phyloP scores from a whole-genome alignment of 345 rosid genomes.

The Dipteronia sinensis region DNA sequence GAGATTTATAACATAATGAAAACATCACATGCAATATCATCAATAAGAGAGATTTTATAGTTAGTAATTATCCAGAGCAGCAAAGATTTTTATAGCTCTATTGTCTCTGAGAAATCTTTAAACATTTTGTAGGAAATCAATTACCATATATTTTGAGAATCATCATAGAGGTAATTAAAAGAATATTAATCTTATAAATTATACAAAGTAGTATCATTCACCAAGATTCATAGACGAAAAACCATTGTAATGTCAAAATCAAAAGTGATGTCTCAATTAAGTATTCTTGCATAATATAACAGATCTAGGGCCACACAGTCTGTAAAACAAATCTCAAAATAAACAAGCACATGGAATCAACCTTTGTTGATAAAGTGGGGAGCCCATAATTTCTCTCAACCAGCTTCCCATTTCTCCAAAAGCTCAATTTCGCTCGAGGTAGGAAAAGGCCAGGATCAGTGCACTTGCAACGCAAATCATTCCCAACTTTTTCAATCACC shows the following conservation, averaged over 20 bases:
- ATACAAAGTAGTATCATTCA: background rate
- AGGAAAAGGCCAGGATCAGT: conserved; percentile 65
- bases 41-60: background rate
- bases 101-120: background rate
- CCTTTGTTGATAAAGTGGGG: conserved; percentile 67
- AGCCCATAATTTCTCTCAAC: conserved; percentile 43
- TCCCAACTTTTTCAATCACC: conserved; percentile 61
- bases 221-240: background rate
- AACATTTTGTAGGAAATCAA: background rate
- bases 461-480: conserved; percentile 63
- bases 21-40: background rate
- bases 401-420: conserved; percentile 67
- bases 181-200: too few relatives aligned
- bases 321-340: background rate
- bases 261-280: background rate
- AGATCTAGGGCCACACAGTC: background rate
- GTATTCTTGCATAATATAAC: background rate
- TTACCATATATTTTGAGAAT: too few relatives aligned
- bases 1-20: background rate
- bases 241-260: background rate
- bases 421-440: conserved; percentile 74
- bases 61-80: background rate
- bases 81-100: background rate
- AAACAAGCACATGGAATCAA: conserved; percentile 17
- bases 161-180: too few relatives aligned